These are phyloP conservation scores for Taiwanofungus camphoratus DNA, from an alignment of 1,284 basidiomycete genomes.

Conservation along the genomic window DNA sequence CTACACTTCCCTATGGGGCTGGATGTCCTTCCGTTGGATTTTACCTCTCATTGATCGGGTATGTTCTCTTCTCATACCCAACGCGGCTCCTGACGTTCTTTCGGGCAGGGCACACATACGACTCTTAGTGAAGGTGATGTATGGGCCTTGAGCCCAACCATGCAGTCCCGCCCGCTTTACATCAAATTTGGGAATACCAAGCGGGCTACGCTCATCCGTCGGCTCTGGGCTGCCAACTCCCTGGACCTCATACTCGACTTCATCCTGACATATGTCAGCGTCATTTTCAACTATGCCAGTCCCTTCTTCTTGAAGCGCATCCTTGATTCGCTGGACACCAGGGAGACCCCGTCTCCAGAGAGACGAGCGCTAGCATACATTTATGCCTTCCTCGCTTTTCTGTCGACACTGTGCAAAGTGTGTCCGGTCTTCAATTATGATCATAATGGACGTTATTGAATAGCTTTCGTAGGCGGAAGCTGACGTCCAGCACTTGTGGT, in stretches of 20 bases:
- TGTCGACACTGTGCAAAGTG: conserved; percentile 50
- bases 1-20: conserved; percentile 67
- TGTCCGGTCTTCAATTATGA: conserved; percentile 7
- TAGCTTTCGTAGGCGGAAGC: conserved; percentile 46
- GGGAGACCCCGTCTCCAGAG: conserved; percentile 30
- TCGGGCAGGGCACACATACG: conserved; percentile 44
- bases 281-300: conserved; percentile 63
- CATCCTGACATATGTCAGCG: conserved; percentile 53
- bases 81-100: background rate
- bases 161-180: conserved; percentile 65
- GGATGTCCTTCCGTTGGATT: conserved; percentile 82
- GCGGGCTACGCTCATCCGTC: conserved; percentile 50
- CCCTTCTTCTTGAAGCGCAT: conserved; percentile 68
- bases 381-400: conserved; percentile 64
- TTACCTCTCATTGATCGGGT: conserved; percentile 55
- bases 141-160: conserved; percentile 62
- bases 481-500: conserved; percentile 79
- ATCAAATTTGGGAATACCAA: conserved; percentile 46
- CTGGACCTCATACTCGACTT: conserved; percentile 72
- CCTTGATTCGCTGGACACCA: conserved; percentile 35
- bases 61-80: conserved; percentile 11
- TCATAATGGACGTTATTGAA: conserved; percentile 4
- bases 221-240: conserved; percentile 63
- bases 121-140: conserved; percentile 70
- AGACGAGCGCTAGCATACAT: conserved; percentile 60